Evolutionary conservation across 148 eudicot species (phyloP).

Genomic region (Vaccinium macrocarpon): DNA sequence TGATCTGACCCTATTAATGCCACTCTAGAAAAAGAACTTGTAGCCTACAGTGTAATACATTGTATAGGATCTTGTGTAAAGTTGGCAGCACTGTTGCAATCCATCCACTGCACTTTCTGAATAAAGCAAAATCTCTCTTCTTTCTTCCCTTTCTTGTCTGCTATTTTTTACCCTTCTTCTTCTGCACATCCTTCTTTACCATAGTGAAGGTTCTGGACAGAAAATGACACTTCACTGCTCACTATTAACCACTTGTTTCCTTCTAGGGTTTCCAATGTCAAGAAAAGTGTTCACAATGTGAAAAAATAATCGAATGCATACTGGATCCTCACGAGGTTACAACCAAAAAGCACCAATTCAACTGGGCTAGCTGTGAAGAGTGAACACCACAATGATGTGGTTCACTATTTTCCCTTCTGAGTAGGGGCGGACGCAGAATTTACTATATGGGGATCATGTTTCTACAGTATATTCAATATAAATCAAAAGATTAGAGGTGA

Average conservation of each 20-base stretch:
- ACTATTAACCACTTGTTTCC: not conserved
- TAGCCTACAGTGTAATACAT: not conserved
- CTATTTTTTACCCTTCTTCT: not conserved
- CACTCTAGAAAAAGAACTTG: no score
- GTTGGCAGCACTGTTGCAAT: slow-evolving; percentile 13
- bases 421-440: no score
- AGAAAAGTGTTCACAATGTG: not conserved
- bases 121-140: not conserved
- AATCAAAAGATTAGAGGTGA: no score
- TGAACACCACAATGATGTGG: no score
- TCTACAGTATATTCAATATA: no score
- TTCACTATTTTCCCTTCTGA: no score
- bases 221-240: not conserved
- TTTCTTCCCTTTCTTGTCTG: not conserved
- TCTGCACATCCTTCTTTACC: not conserved
- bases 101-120: not conserved
- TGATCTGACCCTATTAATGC: no score
- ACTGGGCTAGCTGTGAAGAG: not conserved
- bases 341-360: not conserved
- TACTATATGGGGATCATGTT: no score
- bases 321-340: not conserved
- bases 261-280: not conserved
- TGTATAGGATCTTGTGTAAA: slow-evolving; percentile 29
- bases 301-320: not conserved
- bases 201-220: not conserved